Conservation (phyloP, 192 early-diverging fungal species). For the Allomyces arbusculus region DNA sequence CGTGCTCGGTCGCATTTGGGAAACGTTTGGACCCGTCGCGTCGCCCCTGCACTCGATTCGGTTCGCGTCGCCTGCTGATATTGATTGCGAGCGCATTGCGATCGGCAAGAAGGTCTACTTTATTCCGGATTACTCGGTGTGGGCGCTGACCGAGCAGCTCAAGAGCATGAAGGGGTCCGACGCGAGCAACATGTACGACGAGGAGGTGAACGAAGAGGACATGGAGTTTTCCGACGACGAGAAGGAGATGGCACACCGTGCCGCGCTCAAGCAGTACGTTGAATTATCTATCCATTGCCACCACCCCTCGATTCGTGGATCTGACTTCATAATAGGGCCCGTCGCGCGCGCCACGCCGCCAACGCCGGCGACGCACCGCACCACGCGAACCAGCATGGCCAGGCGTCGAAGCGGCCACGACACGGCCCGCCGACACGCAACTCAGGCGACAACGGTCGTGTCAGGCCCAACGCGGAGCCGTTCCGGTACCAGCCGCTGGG, state of each 20-base stretch:
- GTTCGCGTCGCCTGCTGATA: conserved; percentile 40
- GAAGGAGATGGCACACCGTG: conserved; percentile 41
- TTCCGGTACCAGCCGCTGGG: too few species aligned
- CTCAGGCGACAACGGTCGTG: too few species aligned
- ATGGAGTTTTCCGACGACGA: conserved; percentile 95
- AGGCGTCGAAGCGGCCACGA: too few species aligned
- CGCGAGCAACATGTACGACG: conserved; percentile 81
- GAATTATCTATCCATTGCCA: too few species aligned
- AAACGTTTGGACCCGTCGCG: conserved; percentile 78
- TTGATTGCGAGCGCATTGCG: conserved; percentile 20
- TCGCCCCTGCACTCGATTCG: conserved; percentile 66
- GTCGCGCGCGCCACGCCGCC: too few species aligned
- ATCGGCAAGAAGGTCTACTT: conserved; percentile 36
- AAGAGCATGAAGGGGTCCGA: conserved; percentile 58
- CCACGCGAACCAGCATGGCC: too few species aligned
- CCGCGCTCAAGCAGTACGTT: conserved; percentile 15
- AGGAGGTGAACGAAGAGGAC: conserved; percentile 63
- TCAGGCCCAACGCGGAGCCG: too few species aligned
- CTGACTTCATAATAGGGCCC: too few species aligned
- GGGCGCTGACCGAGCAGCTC: conserved; percentile 44
- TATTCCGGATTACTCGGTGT: conserved; percentile 33
- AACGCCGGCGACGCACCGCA: too few species aligned
- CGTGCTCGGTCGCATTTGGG: conserved; percentile 46
- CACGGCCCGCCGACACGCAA: too few species aligned
- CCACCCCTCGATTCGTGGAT: too few species aligned